Percentiles rank a stretch among this genome's conserved stretches.
phyloP scores from a whole-genome alignment of 2,329 filamentous ascomycete species.

The Fusarium neocosmosporiellum region DNA sequence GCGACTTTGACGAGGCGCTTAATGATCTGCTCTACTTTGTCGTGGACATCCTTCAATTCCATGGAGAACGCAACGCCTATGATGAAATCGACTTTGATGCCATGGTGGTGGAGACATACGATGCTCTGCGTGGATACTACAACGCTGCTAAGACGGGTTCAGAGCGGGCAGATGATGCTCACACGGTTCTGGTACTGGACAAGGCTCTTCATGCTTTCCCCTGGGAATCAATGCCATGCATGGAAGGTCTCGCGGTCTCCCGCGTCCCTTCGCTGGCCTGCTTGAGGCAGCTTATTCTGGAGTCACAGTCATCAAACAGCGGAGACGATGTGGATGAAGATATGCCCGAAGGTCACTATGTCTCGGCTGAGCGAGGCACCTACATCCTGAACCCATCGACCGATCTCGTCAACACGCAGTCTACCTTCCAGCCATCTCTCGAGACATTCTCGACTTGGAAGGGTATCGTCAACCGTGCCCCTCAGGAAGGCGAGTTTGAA shows the following conservation, averaged over 20 bases:
- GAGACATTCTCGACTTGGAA: conserved; percentile 77
- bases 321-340: conserved; percentile 21
- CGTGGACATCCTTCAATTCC: conserved; percentile 95
- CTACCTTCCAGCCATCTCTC: conserved; percentile 75
- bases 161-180: conserved; percentile 60
- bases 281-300: conserved; percentile 79
- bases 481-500: conserved; percentile 83
- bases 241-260: conserved; percentile 82
- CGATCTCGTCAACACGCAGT: conserved; percentile 84
- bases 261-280: conserved; percentile 88
- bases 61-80: conserved; percentile 95
- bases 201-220: conserved; percentile 92
- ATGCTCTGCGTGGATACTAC: conserved; percentile 85
- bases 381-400: conserved; percentile 92
- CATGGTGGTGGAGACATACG: conserved; percentile 89
- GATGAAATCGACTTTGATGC: conserved; percentile 96
- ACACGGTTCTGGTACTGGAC: conserved; percentile 91
- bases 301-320: conserved; percentile 47
- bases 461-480: conserved; percentile 74
- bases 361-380: conserved; percentile 67
- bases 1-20: conserved; percentile 88
- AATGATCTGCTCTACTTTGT: conserved; percentile 96
- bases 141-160: conserved; percentile 55
- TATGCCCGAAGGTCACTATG: conserved; percentile 60
- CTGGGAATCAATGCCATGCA: conserved; percentile 94